These are phyloP conservation scores for Juncus effusus DNA, from an alignment of 176 grass and related monocot species.

Conservation along the genomic window DNA sequence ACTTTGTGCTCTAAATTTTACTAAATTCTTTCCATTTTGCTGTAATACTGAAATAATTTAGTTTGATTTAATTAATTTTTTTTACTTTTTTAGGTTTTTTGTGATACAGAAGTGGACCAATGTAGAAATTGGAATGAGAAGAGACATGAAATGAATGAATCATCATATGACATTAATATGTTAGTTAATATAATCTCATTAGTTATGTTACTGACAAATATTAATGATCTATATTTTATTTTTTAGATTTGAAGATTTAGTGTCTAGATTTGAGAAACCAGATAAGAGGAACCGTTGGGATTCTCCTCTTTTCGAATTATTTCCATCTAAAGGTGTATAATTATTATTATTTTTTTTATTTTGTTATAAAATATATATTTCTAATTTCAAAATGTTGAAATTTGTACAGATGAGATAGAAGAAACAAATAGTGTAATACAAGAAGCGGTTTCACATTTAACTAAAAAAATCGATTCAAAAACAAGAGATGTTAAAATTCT, in stretches of 20 bases:
- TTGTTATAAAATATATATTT: slow-evolving; percentile 4
- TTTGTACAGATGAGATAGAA: slow-evolving; percentile 49
- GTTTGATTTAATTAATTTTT: not conserved
- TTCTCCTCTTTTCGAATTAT: slow-evolving; percentile 91
- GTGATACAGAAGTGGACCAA: slow-evolving; percentile 80
- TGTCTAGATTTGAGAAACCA: slow-evolving; percentile 82
- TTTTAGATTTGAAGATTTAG: slow-evolving; percentile 82
- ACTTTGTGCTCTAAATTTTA: not conserved
- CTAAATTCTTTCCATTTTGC: not conserved
- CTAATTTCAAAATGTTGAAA: slow-evolving; percentile 6
- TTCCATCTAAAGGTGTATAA: slow-evolving; percentile 70
- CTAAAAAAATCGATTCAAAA: slow-evolving; percentile 90
- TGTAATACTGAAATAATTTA: not conserved
- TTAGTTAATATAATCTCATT: slow-evolving; percentile 29
- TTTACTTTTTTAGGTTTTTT: slow-evolving; percentile 69
- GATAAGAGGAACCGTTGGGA: slow-evolving; percentile 81
- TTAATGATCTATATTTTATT: not conserved
- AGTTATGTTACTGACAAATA: no score
- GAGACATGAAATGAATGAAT: slow-evolving; percentile 53
- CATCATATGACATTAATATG: slow-evolving; percentile 73
- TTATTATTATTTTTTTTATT: not conserved
- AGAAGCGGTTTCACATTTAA: slow-evolving; percentile 83
- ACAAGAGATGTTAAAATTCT: slow-evolving; percentile 89
- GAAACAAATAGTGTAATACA: slow-evolving; percentile 56
- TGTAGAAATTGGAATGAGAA: slow-evolving; percentile 84